These are phyloP conservation scores for Tagetes patula DNA, from an alignment of 129 eudicot genomes.

Conservation along the genomic window DNA sequence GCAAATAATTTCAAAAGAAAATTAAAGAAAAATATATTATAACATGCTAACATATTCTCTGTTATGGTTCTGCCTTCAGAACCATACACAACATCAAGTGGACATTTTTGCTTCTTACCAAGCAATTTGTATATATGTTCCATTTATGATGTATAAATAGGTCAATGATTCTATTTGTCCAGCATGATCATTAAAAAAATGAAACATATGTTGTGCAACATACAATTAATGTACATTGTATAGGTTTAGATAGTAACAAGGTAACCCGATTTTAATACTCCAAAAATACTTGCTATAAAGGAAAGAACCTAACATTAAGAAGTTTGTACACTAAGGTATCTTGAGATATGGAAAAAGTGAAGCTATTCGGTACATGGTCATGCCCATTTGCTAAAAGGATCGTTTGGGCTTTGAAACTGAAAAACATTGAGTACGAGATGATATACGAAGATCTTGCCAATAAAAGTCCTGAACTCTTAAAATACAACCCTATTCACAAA, in stretches of 20 bases:
- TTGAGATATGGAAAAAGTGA: conserved; percentile 3
- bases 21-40: too few species aligned
- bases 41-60: too few species aligned
- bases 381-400: conserved; percentile 11
- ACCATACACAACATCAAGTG: too few species aligned
- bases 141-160: background rate
- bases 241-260: conserved; percentile 7
- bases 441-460: conserved; percentile 19
- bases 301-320: background rate
- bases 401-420: conserved; percentile 15
- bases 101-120: too few species aligned
- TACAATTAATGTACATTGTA: conserved; percentile 1
- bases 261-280: background rate
- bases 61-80: too few species aligned
- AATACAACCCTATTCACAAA: conserved; percentile 25
- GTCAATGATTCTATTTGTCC: background rate
- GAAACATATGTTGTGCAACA: background rate
- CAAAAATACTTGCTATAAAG: background rate
- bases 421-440: conserved; percentile 8
- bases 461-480: conserved; percentile 14
- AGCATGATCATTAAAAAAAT: background rate
- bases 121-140: too few species aligned
- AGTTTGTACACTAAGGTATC: background rate
- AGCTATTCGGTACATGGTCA: conserved; percentile 5
- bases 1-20: too few species aligned